Evolutionary conservation across 306 rosid genomes (phyloP).

Genomic region (Delonix regia): DNA sequence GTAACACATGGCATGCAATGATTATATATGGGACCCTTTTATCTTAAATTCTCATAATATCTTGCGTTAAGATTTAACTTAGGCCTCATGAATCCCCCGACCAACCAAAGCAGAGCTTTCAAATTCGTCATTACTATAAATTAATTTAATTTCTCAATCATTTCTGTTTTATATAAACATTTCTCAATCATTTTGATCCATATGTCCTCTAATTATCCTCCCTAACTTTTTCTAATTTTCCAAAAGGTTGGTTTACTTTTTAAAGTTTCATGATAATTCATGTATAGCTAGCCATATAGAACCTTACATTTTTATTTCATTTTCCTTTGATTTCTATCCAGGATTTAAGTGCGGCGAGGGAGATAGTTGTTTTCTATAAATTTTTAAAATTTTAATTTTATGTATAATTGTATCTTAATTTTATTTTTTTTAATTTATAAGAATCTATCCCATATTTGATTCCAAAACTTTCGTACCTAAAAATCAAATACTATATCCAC

Average conservation of each 20-base stretch:
- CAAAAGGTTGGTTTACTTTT: constrained; percentile 6
- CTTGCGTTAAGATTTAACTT: constrained; percentile 15
- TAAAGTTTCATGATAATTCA: constrained; percentile 3
- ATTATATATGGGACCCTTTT: constrained; percentile 39
- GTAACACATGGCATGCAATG: constrained; percentile 43
- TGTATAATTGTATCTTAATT: too few relatives aligned
- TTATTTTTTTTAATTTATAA: too few relatives aligned
- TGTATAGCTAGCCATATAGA: not conserved
- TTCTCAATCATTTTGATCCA: too few relatives aligned
- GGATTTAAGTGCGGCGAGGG: too few relatives aligned
- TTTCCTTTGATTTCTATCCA: not conserved
- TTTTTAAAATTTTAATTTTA: too few relatives aligned
- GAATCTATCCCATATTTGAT: too few relatives aligned
- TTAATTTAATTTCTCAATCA: too few relatives aligned
- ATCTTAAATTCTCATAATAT: constrained; percentile 25
- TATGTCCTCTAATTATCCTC: constrained; percentile 27
- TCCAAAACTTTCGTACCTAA: too few relatives aligned
- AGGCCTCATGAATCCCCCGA: constrained; percentile 37
- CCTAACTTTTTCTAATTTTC: constrained; percentile 22
- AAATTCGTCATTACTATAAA: constrained; percentile 40
- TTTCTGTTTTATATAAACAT: too few relatives aligned
- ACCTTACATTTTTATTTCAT: not conserved
- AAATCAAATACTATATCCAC: too few relatives aligned
- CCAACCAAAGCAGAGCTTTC: constrained; percentile 31
- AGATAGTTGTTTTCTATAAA: too few relatives aligned